These are phyloP conservation scores for Extremus antarcticus DNA, from an alignment of 495 filamentous ascomycete genomes.

Conservation along the genomic window DNA sequence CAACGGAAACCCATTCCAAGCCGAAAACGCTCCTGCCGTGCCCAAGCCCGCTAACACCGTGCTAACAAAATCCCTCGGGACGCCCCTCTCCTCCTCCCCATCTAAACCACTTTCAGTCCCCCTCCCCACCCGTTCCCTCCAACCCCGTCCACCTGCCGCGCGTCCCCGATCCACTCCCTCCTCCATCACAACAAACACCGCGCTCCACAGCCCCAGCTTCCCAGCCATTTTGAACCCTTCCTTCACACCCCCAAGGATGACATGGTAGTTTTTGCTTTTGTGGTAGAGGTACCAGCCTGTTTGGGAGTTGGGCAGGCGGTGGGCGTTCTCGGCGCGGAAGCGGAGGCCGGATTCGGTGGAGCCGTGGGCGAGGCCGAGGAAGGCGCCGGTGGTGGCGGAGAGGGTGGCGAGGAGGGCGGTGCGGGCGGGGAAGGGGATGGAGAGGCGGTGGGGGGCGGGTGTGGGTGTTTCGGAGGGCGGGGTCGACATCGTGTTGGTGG, in stretches of 20 bases:
- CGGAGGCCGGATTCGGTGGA: constrained; percentile 59
- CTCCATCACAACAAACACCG: constrained; percentile 64
- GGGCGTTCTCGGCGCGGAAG: constrained; percentile 91
- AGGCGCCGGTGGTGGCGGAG: constrained; percentile 46
- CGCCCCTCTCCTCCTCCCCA: constrained; percentile 13
- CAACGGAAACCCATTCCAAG: constrained; percentile 72
- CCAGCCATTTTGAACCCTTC: constrained; percentile 67
- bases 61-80: constrained; percentile 61
- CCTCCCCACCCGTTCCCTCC: constrained; percentile 5
- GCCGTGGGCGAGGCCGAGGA: constrained; percentile 59
- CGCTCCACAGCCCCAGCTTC: constrained; percentile 55
- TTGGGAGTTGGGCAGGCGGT: constrained; percentile 70
- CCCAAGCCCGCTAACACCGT: constrained; percentile 70
- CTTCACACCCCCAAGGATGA: constrained; percentile 58
- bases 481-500: not conserved
- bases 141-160: constrained; percentile 15
- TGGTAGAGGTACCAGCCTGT: constrained; percentile 95
- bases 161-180: constrained; percentile 60
- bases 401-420: constrained; percentile 49
- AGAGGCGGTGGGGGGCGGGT: constrained; percentile 39
- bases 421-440: constrained; percentile 51
- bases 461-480: not conserved
- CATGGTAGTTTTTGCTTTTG: constrained; percentile 89
- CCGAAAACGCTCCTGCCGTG: constrained; percentile 74
- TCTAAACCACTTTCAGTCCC: constrained; percentile 7